A percentile compares a stretch with the other conserved stretches of the same genome.
phyloP scores from a whole-genome alignment of 1,284 basidiomycete species.

The Singerocomus inundabilis region DNA sequence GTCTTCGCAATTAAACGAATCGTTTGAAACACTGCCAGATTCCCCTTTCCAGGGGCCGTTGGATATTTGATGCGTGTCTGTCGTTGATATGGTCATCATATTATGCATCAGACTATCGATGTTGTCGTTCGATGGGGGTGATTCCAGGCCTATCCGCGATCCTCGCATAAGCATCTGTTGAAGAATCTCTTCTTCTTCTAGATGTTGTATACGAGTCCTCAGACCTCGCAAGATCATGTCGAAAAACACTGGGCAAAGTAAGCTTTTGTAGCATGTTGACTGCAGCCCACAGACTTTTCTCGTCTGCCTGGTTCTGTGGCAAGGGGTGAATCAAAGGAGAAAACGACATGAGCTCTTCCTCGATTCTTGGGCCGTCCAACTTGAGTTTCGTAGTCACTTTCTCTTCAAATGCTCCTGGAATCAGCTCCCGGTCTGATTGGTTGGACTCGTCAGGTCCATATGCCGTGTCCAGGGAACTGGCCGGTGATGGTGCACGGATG shows the following conservation, averaged over 20 bases:
- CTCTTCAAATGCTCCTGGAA: constrained; percentile 48
- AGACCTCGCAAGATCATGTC: constrained; percentile 51
- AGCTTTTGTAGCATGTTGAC: constrained; percentile 12
- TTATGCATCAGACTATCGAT: constrained; percentile 63
- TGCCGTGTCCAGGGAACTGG: constrained; percentile 67
- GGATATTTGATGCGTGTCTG: constrained; percentile 11
- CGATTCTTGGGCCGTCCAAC: constrained; percentile 30
- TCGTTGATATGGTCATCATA: constrained; percentile 48
- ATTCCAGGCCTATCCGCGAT: constrained; percentile 51
- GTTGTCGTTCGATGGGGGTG: constrained; percentile 51
- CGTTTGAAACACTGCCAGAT: constrained; percentile 5
- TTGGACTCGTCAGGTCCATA: constrained; percentile 63
- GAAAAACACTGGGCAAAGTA: constrained; percentile 36
- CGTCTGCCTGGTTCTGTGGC: constrained; percentile 31
- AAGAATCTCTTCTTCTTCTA: constrained; percentile 68
- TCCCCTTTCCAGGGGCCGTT: constrained; percentile 33
- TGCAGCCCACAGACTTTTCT: constrained; percentile 27
- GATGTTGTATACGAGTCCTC: constrained; percentile 47
- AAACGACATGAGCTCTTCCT: constrained; percentile 30
- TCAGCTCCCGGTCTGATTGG: constrained; percentile 53
- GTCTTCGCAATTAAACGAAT: constrained; percentile 26
- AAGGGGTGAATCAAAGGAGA: constrained; percentile 26
- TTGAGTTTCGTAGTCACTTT: constrained; percentile 48
- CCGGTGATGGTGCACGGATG: constrained; percentile 65
- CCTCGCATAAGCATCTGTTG: constrained; percentile 58